Percentiles rank a stretch among this genome's conserved stretches.
Conservation (phyloP, 163 green algal genomes). For the Scenedesmus sp. region DNA sequence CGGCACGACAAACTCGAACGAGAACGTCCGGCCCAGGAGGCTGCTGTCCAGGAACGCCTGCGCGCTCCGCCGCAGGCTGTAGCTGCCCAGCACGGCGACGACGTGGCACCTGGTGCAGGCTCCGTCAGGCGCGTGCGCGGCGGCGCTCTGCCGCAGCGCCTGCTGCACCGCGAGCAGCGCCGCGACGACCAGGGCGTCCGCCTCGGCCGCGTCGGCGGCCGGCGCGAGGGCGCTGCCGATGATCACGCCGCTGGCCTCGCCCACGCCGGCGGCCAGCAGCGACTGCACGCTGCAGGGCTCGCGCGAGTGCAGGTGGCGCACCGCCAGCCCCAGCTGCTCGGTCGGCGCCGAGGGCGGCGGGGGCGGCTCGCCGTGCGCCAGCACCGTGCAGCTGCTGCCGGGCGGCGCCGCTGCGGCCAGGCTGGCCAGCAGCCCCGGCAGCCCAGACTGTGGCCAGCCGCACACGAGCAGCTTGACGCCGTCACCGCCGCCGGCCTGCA, state of each 20-base stretch:
- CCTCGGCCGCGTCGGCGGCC: background rate
- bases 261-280: conserved; percentile 16
- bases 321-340: background rate
- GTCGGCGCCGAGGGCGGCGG: too few species aligned
- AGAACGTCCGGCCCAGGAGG: conserved; percentile 23
- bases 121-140: background rate
- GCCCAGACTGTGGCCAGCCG: conserved; percentile 13
- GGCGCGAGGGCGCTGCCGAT: conserved; percentile 10
- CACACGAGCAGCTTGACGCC: conserved; percentile 25
- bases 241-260: conserved; percentile 12
- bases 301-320: conserved; percentile 4
- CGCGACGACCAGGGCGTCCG: conserved; percentile 26
- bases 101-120: conserved; percentile 34
- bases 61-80: conserved; percentile 35
- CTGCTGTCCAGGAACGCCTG: conserved; percentile 32
- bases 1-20: conserved; percentile 35
- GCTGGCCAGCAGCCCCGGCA: background rate
- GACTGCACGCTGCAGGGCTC: conserved; percentile 2
- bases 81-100: conserved; percentile 31
- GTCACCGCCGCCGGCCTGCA: background rate
- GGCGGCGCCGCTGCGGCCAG: conserved; percentile 20
- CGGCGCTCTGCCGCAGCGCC: background rate
- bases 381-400: conserved; percentile 24
- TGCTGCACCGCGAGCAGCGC: conserved; percentile 36
- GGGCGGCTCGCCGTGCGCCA: too few species aligned